phyloP scores from a whole-genome alignment of 768 basidiomycete genomes.

The Boletus sp. region DNA sequence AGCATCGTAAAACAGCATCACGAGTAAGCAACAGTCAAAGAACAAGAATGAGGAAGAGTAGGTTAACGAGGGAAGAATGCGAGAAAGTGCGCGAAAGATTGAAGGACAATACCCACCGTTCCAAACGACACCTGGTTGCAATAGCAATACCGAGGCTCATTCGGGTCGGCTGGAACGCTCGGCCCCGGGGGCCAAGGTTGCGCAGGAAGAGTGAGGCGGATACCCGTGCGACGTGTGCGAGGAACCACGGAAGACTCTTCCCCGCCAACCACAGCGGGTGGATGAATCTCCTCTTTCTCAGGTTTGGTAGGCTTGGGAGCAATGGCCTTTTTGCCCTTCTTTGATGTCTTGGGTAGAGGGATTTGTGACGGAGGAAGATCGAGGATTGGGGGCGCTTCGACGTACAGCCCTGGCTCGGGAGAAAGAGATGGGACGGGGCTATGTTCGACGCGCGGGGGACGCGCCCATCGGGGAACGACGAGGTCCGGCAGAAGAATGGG shows the following conservation, averaged over 20 bases:
- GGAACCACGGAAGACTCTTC: constrained; percentile 7
- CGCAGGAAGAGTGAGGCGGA: constrained; percentile 38
- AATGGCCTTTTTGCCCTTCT: constrained; percentile 23
- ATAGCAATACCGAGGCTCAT: constrained; percentile 71
- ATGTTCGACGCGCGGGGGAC: constrained; percentile 40
- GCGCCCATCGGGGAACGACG: constrained; percentile 51
- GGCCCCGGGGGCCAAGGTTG: constrained; percentile 18
- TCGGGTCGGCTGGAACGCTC: constrained; percentile 34
- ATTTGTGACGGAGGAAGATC: constrained; percentile 12
- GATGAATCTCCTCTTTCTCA: constrained; percentile 18
- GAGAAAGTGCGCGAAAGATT: neutral
- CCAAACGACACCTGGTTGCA: constrained; percentile 81
- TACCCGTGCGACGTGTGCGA: constrained; percentile 24
- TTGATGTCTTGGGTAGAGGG: constrained; percentile 15
- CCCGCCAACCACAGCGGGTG: neutral
- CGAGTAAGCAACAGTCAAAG: neutral
- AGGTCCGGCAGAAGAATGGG: constrained; percentile 62
- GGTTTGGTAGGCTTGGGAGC: constrained; percentile 8
- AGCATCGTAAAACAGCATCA: neutral
- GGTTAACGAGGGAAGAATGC: neutral
- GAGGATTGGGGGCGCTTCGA: constrained; percentile 10
- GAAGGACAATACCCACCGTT: constrained; percentile 46
- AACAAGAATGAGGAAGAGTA: neutral
- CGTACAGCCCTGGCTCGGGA: constrained; percentile 25
- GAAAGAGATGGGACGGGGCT: constrained; percentile 41